Conservation (phyloP, 345 rosid genomes). For the Populus simonii region DNA sequence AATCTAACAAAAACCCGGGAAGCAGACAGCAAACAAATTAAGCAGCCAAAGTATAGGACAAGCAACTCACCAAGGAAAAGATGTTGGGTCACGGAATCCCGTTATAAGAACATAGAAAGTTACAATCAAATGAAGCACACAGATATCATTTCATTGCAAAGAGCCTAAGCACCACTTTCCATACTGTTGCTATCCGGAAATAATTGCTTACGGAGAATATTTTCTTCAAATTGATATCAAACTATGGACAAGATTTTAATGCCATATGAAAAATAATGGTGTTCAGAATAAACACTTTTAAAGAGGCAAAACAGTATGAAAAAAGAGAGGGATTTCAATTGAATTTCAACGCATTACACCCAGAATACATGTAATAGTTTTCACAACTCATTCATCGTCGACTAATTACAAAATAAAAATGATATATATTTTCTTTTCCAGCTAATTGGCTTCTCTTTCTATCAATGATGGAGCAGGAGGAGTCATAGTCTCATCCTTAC, state of each 20-base stretch:
- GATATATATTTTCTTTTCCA: conserved; percentile 11
- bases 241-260: not conserved
- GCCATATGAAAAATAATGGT: not conserved
- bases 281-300: not conserved
- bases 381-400: not conserved
- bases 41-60: not conserved
- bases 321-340: not conserved
- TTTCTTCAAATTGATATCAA: not conserved
- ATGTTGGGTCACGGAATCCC: not conserved
- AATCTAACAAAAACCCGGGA: not conserved
- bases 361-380: conserved; percentile 14
- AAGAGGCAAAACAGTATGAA: not conserved
- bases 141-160: not conserved
- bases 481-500: conserved; percentile 47
- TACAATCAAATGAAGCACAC: not conserved
- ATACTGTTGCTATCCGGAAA: not conserved
- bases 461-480: conserved; percentile 65
- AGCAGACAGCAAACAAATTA: not conserved
- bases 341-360: not conserved
- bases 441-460: conserved; percentile 43
- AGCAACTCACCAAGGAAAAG: not conserved
- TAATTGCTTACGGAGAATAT: not conserved
- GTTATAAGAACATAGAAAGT: not conserved
- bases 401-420: not conserved
- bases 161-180: not conserved